These are phyloP conservation scores for Amphirosellinia nigrospora DNA, from an alignment of 495 filamentous ascomycete species.

Conservation along the genomic window DNA sequence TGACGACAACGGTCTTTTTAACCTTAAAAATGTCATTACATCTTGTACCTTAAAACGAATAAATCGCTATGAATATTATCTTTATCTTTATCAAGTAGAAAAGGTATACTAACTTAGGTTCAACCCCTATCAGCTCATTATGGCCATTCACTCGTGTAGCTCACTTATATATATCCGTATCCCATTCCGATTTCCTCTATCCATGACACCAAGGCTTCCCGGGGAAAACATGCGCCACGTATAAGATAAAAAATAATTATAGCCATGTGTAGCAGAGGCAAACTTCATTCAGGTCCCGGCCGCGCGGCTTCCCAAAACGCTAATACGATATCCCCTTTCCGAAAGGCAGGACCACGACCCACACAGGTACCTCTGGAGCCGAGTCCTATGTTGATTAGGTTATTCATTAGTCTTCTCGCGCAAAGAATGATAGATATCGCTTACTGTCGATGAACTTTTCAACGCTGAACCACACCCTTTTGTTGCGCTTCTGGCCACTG, in stretches of 20 bases:
- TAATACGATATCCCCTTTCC: conserved; percentile 61
- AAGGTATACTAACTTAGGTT: neutral
- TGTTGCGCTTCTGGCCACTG: conserved; percentile 7
- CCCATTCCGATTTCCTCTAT: neutral
- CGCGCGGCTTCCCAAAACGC: conserved; percentile 54
- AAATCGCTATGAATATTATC: neutral
- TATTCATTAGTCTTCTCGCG: neutral
- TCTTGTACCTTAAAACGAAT: neutral
- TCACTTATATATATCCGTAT: neutral
- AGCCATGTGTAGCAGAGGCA: neutral
- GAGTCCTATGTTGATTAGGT: conserved; percentile 44
- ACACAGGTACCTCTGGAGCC: conserved; percentile 60
- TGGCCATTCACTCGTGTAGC: neutral
- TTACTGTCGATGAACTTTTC: conserved; percentile 34
- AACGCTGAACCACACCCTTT: conserved; percentile 34
- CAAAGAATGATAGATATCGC: neutral
- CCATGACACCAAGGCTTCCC: neutral
- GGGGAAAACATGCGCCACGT: neutral
- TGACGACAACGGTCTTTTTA: neutral
- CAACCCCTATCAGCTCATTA: neutral
- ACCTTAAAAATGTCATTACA: neutral
- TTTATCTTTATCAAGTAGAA: neutral
- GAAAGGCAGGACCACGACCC: conserved; percentile 66
- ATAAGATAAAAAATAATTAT: neutral
- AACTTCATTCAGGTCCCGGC: conserved; percentile 1